phyloP scores from a whole-genome alignment of 768 basidiomycete genomes.

The Boletus tylopilopsis region DNA sequence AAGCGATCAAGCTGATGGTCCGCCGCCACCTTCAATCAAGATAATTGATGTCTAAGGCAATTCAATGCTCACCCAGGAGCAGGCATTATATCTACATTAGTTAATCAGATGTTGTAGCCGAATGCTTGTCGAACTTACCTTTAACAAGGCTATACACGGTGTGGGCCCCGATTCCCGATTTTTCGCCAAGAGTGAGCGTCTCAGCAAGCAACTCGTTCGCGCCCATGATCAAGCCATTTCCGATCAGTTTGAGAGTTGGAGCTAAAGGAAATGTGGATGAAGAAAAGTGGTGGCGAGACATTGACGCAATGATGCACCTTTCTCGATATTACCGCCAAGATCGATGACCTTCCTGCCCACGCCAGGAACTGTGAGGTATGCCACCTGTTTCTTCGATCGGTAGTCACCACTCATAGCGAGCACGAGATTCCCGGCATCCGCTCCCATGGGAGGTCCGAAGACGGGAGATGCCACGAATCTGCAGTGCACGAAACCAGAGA shows the following conservation, averaged over 20 bases:
- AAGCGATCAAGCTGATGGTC: slow-evolving; percentile 48
- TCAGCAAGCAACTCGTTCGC: slow-evolving; percentile 77
- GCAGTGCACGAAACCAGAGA: slow-evolving; percentile 55
- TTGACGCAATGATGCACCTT: slow-evolving; percentile 43
- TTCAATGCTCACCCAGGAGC: slow-evolving; percentile 46
- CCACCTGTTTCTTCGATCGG: slow-evolving; percentile 77
- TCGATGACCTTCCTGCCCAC: slow-evolving; percentile 76
- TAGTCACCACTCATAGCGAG: slow-evolving; percentile 79
- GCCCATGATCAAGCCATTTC: slow-evolving; percentile 77
- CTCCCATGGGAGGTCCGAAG: slow-evolving; percentile 67
- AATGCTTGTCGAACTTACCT: slow-evolving; percentile 37
- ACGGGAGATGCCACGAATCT: slow-evolving; percentile 75
- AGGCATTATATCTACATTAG: slow-evolving; percentile 57
- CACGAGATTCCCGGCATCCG: slow-evolving; percentile 62
- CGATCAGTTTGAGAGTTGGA: slow-evolving; percentile 72
- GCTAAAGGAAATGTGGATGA: slow-evolving; percentile 35
- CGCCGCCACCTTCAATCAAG: slow-evolving; percentile 2
- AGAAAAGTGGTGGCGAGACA: not conserved
- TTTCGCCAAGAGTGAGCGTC: slow-evolving; percentile 80
- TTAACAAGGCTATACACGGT: slow-evolving; percentile 55
- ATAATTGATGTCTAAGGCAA: not conserved
- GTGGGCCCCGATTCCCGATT: slow-evolving; percentile 70
- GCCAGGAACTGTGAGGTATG: slow-evolving; percentile 73
- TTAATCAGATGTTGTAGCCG: slow-evolving; percentile 12
- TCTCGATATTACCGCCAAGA: slow-evolving; percentile 82